Base-by-base conservation (phyloP, 345 rosid species). In the Angophora floribunda region DNA sequence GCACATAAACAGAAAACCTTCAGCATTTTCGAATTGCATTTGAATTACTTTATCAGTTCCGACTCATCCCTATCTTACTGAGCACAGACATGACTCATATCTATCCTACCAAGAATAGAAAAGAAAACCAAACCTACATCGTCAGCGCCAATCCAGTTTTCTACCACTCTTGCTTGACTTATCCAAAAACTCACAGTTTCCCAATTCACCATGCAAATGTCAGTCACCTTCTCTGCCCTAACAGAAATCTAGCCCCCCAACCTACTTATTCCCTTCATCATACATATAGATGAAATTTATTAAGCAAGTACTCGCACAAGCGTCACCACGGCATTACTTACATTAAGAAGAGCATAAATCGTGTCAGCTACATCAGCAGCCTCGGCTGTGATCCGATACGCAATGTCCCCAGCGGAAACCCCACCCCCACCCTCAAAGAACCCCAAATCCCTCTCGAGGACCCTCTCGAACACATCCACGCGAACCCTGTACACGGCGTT, bases 301-400 rank as follows among this genome's bases (percentile, higher is more conserved):
- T 11, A 32, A 85, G 61, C 44, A 52, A 85, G 57, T 30, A 30
- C 6, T n/a, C 51, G 4, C 26, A 75, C 41, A n/a, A n/a, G 75
- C 36, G n/a, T 63, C 24, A 9, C 41, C 28, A 52, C 21, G 1
- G 85, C 45, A 50, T 67, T 4, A 93, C 97, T 92, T 14, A 96
- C 99, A 86, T 95, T 97, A 22, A 97, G 96, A 86, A 96, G 94
- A 47, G 98, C 96, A 89, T 94, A 95, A 67, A 97, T 85, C 50
- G 98, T 93, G 86, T 95, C 96, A 51, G 96, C 90, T 87, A 96
- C 95, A 93, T 96, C 98, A 82, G 97, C 92, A 45, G 99, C 97
- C 89, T 96, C 98, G 7, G 98, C 96, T 52, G 98, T 93, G 87
- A 98, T 94, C 86, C 99, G 88, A 30, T 94, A 94, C 7, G 98